Conservation (phyloP, 2,329 filamentous ascomycete genomes). For the Aspergillus hortae region DNA sequence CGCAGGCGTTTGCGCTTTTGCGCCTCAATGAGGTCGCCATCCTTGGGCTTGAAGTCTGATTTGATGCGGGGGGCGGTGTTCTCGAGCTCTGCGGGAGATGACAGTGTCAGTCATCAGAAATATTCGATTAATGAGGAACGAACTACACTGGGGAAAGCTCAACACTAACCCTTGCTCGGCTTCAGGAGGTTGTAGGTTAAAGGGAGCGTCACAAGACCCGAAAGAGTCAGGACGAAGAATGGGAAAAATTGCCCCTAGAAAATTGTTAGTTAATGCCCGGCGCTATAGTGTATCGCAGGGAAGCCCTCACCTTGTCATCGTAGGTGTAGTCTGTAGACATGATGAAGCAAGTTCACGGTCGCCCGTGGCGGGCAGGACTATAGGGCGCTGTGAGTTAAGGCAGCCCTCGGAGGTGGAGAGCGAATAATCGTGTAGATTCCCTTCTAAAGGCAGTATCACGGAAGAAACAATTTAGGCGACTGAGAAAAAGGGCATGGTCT, state of each 20-base stretch:
- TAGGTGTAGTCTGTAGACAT: constrained; percentile 96
- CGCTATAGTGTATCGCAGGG: neutral
- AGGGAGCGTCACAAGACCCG: constrained; percentile 81
- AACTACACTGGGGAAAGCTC: neutral
- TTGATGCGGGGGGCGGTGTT: constrained; percentile 78
- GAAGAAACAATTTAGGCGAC: constrained; percentile 5
- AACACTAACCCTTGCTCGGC: constrained; percentile 61
- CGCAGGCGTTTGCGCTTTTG: constrained; percentile 84
- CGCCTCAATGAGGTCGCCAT: constrained; percentile 77
- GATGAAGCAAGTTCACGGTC: constrained; percentile 29
- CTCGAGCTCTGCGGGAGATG: constrained; percentile 56
- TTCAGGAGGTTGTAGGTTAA: constrained; percentile 85
- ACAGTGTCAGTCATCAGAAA: constrained; percentile 7
- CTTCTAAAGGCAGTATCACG: neutral
- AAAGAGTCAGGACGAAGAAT: constrained; percentile 93
- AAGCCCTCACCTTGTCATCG: constrained; percentile 70
- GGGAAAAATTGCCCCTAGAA: constrained; percentile 91
- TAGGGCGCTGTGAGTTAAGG: constrained; percentile 5
- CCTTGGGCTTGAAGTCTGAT: constrained; percentile 73
- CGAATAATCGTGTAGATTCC: neutral
- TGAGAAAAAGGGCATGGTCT: constrained; percentile 10
- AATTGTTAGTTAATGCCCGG: constrained; percentile 2
- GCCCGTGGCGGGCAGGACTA: constrained; percentile 27
- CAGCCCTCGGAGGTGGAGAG: constrained; percentile 3
- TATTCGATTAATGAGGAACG: too few relatives aligned